A percentile compares a stretch with the other conserved stretches of the same genome.
Evolutionary conservation across 495 filamentous ascomycete species (phyloP).

Genomic region (Tuber umbilicatum): DNA sequence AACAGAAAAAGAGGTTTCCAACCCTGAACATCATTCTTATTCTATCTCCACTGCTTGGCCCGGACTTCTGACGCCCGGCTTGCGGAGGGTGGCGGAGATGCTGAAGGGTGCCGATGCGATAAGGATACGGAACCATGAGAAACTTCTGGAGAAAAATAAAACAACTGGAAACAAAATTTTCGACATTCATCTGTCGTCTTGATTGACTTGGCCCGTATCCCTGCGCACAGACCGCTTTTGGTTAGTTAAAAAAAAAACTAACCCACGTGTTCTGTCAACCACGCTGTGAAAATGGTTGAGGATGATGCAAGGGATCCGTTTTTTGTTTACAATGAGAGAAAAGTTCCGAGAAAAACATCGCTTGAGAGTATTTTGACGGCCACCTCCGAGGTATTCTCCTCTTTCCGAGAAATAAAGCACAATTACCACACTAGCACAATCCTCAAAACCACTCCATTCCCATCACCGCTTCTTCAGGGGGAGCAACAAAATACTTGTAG

Average conservation of each 20-base stretch:
- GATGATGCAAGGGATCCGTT: constrained; percentile 30
- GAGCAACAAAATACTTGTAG: neutral
- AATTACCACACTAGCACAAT: neutral
- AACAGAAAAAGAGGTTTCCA: neutral
- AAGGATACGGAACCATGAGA: neutral
- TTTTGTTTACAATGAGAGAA: constrained; percentile 9
- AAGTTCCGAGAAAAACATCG: neutral
- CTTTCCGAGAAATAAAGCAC: neutral
- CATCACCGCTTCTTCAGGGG: neutral
- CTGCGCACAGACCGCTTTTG: constrained; percentile 31
- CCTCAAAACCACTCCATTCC: neutral
- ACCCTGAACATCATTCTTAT: neutral
- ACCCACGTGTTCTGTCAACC: constrained; percentile 36
- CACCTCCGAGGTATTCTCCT: neutral
- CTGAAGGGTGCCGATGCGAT: neutral
- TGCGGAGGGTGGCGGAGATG: neutral
- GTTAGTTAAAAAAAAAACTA: neutral
- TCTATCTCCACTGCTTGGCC: neutral
- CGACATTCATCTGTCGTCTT: neutral
- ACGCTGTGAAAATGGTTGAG: constrained; percentile 14
- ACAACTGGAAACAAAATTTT: neutral
- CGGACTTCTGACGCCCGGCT: neutral
- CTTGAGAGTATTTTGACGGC: neutral
- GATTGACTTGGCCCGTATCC: neutral
- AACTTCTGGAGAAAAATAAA: neutral